Percentiles rank a stretch among this genome's conserved stretches.
Conservation (phyloP, 2,329 filamentous ascomycete genomes). For the Aspergillus sp. region DNA sequence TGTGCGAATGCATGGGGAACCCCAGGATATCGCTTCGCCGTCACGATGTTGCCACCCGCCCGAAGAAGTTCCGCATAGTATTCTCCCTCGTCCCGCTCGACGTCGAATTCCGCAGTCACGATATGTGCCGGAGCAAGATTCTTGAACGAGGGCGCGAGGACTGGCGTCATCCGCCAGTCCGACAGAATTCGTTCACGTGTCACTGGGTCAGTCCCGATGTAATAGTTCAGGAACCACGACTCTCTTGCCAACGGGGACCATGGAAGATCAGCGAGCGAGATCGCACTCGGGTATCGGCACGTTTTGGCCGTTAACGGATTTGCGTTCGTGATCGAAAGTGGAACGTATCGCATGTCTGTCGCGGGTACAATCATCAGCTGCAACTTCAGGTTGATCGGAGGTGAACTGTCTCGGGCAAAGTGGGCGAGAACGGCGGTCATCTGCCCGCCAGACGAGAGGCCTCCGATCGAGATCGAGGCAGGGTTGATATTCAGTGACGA, state of each 20-base stretch:
- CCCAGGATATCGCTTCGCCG: conserved; percentile 33
- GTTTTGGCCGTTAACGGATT: conserved; percentile 14
- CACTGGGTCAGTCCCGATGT: conserved; percentile 32
- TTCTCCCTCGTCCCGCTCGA: conserved; percentile 42
- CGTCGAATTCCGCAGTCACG: conserved; percentile 42
- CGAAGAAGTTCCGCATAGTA: conserved; percentile 29
- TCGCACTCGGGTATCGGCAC: conserved; percentile 34
- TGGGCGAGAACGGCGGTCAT: conserved; percentile 41
- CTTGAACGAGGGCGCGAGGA: conserved; percentile 32
- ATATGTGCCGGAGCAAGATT: conserved; percentile 37
- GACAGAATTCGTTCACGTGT: conserved; percentile 11
- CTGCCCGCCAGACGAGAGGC: conserved; percentile 19
- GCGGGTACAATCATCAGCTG: conserved; percentile 39
- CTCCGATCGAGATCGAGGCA: conserved; percentile 19
- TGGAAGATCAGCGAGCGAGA: conserved; percentile 27
- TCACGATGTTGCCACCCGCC: conserved; percentile 30
- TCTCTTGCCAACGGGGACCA: conserved; percentile 37
- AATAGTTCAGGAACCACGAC: conserved; percentile 39
- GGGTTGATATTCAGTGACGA: conserved; percentile 12
- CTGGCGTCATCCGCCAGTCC: conserved; percentile 28
- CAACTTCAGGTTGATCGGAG: conserved; percentile 32
- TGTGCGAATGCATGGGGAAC: conserved; percentile 34
- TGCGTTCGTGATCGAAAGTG: not conserved
- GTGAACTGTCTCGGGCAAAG: conserved; percentile 35
- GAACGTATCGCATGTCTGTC: conserved; percentile 37